These are phyloP conservation scores for Debaryomycetaceae sp. DNA, from an alignment of 1,139 yeast genomes.

Conservation along the genomic window DNA sequence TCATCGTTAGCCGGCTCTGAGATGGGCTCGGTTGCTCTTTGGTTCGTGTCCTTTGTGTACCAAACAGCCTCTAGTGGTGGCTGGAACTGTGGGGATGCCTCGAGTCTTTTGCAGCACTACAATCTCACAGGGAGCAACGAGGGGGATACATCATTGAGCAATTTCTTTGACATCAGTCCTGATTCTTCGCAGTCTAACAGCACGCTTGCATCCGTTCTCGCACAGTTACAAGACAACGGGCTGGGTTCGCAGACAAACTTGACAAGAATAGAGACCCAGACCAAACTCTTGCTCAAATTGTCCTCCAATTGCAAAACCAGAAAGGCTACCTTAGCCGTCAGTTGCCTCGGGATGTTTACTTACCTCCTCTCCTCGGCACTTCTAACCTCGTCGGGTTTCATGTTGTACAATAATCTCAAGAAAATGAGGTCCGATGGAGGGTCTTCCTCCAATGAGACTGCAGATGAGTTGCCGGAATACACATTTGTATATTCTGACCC, in stretches of 20 bases:
- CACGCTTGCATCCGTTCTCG: neutral
- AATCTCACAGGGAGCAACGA: slow-evolving; percentile 6
- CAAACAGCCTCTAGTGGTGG: slow-evolving; percentile 6
- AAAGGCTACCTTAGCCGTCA: slow-evolving; percentile 9
- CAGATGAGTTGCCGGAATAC: neutral
- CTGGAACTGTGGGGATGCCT: slow-evolving; percentile 8
- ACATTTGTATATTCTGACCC: neutral
- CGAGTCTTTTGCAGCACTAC: slow-evolving; percentile 7
- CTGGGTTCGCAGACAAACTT: neutral
- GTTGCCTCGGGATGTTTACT: slow-evolving; percentile 8
- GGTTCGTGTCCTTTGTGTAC: slow-evolving; percentile 6
- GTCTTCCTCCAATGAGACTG: neutral
- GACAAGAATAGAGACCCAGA: slow-evolving; percentile 3
- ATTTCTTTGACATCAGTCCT: neutral
- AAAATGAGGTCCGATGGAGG: slow-evolving; percentile 1
- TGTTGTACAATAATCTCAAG: slow-evolving; percentile 1
- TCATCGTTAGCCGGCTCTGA: slow-evolving; percentile 3
- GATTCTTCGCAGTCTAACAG: neutral
- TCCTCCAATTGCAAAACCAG: slow-evolving; percentile 9
- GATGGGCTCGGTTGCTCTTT: slow-evolving; percentile 2
- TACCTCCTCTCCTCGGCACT: slow-evolving; percentile 9
- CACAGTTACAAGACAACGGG: neutral
- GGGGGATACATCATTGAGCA: neutral
- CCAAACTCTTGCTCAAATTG: slow-evolving; percentile 7
- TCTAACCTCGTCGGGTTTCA: slow-evolving; percentile 6